A percentile compares a stretch with the other conserved stretches of the same genome.
Evolutionary conservation across 495 filamentous ascomycete genomes (phyloP).

Genomic region (Penicillium paxilli): DNA sequence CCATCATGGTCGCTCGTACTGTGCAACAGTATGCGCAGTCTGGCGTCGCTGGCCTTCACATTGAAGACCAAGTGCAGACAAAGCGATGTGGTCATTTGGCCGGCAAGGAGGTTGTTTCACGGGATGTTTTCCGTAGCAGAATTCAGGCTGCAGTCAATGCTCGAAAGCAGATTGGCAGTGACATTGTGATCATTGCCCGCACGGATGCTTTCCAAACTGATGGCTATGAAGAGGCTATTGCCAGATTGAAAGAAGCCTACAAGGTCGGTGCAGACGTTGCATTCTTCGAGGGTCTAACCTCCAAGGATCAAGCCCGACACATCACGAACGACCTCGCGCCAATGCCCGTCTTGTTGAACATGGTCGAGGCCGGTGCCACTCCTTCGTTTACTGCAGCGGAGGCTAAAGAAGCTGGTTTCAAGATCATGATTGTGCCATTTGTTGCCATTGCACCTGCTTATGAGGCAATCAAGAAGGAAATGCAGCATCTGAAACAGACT

Average conservation of each 20-base stretch:
- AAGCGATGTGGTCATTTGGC: conserved; percentile 59
- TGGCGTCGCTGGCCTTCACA: conserved; percentile 59
- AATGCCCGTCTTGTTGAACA: conserved; percentile 29
- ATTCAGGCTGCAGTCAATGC: conserved; percentile 46
- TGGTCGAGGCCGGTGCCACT: conserved; percentile 23
- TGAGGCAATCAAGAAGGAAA: conserved; percentile 1
- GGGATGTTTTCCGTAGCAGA: conserved; percentile 44
- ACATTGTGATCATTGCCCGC: conserved; percentile 58
- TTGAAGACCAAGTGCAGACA: conserved; percentile 60
- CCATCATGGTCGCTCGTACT: conserved; percentile 53
- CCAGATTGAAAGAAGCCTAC: conserved; percentile 46
- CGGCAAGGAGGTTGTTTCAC: conserved; percentile 55
- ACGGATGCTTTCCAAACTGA: conserved; percentile 54
- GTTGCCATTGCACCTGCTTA: conserved; percentile 9
- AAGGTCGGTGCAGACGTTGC: conserved; percentile 54
- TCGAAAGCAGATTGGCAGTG: conserved; percentile 34
- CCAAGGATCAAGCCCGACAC: conserved; percentile 12
- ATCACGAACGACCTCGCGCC: conserved; percentile 20
- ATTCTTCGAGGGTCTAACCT: conserved; percentile 57
- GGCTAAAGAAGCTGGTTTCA: conserved; percentile 25
- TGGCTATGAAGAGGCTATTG: conserved; percentile 54
- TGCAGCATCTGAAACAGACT: conserved; percentile 9
- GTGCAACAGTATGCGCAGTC: conserved; percentile 54
- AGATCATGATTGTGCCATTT: conserved; percentile 25
- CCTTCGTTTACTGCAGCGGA: conserved; percentile 19